These are phyloP conservation scores for Diaporthe destruens DNA, from an alignment of 2,329 filamentous ascomycete species.

Conservation along the genomic window DNA sequence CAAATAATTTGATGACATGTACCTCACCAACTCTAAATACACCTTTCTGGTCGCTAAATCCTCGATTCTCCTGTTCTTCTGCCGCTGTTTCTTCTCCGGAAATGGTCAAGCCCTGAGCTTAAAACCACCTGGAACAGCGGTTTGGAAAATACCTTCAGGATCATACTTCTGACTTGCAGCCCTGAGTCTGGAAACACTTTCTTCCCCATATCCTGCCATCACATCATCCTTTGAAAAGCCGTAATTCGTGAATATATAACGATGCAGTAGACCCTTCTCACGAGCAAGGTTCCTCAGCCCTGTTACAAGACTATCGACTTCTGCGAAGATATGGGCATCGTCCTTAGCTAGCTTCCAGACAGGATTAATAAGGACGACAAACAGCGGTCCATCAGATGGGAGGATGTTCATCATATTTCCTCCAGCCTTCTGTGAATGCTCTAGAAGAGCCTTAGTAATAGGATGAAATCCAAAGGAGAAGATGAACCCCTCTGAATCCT, in stretches of 20 bases:
- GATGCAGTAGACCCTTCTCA: constrained; percentile 41
- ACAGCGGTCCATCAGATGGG: constrained; percentile 44
- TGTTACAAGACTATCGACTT: constrained; percentile 23
- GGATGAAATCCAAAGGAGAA: constrained; percentile 45
- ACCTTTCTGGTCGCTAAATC: no score
- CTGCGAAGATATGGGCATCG: constrained; percentile 40
- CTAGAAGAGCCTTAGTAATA: constrained; percentile 42
- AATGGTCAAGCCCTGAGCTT: constrained; percentile 3
- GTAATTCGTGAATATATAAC: constrained; percentile 43
- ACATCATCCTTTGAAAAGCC: constrained; percentile 39
- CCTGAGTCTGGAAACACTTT: constrained; percentile 1
- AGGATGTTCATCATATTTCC: constrained; percentile 44
- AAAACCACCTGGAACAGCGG: constrained; percentile 42
- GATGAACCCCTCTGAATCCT: constrained; percentile 44
- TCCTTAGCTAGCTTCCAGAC: constrained; percentile 40
- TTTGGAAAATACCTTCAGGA: constrained; percentile 39
- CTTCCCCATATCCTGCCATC: constrained; percentile 38
- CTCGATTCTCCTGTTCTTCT: no score
- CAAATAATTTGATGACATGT: no score
- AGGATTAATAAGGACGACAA: constrained; percentile 45
- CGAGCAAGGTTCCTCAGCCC: constrained; percentile 31
- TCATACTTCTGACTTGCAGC: background rate
- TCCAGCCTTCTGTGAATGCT: constrained; percentile 42
- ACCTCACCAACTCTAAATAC: no score
- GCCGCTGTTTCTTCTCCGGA: no score